Evolutionary conservation across 73 alveolate species (phyloP), one percentile per base, ranked within the genome.

Genomic region (Paramecium biaurelia): DNA sequence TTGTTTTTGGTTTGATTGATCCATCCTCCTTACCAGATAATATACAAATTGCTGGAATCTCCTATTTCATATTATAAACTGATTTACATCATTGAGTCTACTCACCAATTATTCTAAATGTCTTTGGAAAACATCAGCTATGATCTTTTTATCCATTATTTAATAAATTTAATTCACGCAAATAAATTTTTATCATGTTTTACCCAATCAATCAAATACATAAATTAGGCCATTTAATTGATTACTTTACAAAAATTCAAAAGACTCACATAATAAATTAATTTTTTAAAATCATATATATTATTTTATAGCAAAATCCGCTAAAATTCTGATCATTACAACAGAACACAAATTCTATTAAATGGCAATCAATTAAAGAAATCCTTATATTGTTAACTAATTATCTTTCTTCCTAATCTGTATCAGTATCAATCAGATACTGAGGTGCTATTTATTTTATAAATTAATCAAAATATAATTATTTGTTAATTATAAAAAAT

Each of bases 11-110:
- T 47, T 89, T 89, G 20, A 42, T 89, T 21, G 92, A 76, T 26
- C 85, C 90, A 24, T 89, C 59, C 26, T 89, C 94, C 56, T 89
- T 89, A 23, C 94, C 94, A 70, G 74, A 58, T 53, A 70, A 37
- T 30, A 89, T 68, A 89, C 85, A 70, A 5, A 86, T 38, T 11
- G 88, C 93, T 20, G 70, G 86, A 11, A 86, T 15, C 12, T 86
- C 87, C 87, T 74, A 53, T n/a, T 18, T 18, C 32, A 53, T 2
- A 4, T 4, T 53, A 38, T 1, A 53, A 15, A 53, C 5, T 53
- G 3, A 53, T 53, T 3, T 63, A 63, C 84, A 24, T 63, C 84
- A 63, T 24, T 63, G 11, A 63, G 28, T 63, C 84, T 20, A 14
- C 84, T 63, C 45, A 63, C 84, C 8, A 63, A 32, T 20, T 30